Evolutionary conservation across 345 rosid genomes (phyloP), one percentile per base, ranked within the genome.

Genomic region (Linum trigynum): DNA sequence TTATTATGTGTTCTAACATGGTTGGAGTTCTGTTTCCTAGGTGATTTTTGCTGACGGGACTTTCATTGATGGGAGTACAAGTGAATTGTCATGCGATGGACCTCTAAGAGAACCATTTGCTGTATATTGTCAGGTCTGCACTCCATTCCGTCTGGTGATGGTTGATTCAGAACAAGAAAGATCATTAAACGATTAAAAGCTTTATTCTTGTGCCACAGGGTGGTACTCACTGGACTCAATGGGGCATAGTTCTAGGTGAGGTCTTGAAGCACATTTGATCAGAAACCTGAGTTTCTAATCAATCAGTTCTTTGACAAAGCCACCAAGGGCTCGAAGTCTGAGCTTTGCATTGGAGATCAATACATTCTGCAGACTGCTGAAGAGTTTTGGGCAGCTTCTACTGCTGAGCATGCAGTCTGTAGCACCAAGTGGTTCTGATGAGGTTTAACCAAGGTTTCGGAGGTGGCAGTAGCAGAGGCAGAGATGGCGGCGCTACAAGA

Each of bases 11-110:
- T 38, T 57, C 51, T 62, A 3, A 69, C 35, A 23, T 38, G 36
- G 8, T 41, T 23, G 32, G 32, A 23, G 32, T 23, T 12, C 42
- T 32, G 55, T 62, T 62, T 61, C 32, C 64, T 65, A 85, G 89
- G 86, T 85, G 61, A 82, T 84, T 65, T 84, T 82, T 70, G 89
- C 86, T 68, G 89, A 84, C 61, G 89, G 89, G 71, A 84, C 86
- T 39, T 84, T 84, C 72, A 80, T 84, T 55, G 85, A 84, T 63
- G 89, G 85, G 45, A 82, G 89, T 67, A 85, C 86, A 57, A 85
- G 89, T 63, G 86, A 85, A 69, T 81, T 85, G 63, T 82, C 89
- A 35, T 82, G 89, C 61, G 89, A 85, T 50, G 86, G 89, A 50
- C 86, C 89, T 1, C 69, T 80, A 4, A 71, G 86, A 65, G 89